phyloP scores from a whole-genome alignment of 2,329 filamentous ascomycete genomes.

The Pestalotiopsis sp. region DNA sequence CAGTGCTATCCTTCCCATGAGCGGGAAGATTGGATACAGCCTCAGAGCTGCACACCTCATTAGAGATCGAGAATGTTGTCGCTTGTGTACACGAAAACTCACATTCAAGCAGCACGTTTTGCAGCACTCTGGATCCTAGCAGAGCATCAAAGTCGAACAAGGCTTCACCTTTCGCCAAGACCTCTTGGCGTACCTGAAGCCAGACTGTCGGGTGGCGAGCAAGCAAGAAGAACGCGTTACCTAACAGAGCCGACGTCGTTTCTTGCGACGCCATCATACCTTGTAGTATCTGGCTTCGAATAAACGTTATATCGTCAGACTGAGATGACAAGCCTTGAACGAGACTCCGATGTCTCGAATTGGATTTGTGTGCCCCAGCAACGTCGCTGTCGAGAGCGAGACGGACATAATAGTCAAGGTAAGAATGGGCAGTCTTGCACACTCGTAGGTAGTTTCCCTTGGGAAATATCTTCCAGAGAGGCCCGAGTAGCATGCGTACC shows the following conservation, averaged over 20 bases:
- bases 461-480: constrained; percentile 7
- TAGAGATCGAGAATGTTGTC: background rate
- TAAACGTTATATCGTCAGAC: background rate
- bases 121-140: background rate
- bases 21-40: background rate
- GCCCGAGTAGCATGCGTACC: constrained; percentile 8
- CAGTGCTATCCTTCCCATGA: constrained; percentile 12
- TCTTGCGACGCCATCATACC: constrained; percentile 18
- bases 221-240: background rate
- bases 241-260: constrained; percentile 12
- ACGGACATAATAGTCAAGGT: background rate
- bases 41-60: background rate
- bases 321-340: background rate
- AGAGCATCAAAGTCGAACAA: background rate
- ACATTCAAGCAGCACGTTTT: background rate
- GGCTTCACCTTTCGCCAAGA: background rate
- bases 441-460: background rate
- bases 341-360: background rate
- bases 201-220: background rate
- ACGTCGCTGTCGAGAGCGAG: background rate
- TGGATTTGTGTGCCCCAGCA: background rate
- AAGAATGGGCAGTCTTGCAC: constrained; percentile 1
- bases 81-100: background rate
- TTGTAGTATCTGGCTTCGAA: constrained; percentile 14
- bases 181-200: background rate